Percentiles rank a stretch among this genome's conserved stretches.
These are phyloP conservation scores for Lycium barbarum DNA, from an alignment of 257 asterid species.

Conservation along the genomic window DNA sequence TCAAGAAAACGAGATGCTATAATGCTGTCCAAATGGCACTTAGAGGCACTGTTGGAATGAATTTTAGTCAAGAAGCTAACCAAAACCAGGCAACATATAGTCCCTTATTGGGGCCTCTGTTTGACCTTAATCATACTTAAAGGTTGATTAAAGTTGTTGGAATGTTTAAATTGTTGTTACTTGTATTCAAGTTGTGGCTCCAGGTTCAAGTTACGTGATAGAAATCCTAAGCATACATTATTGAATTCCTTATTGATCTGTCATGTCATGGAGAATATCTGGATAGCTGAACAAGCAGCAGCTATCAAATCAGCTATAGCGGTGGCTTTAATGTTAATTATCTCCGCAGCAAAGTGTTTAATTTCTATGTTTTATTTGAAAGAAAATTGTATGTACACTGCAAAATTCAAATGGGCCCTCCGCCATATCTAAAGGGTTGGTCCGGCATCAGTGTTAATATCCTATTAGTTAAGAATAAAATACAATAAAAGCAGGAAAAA, in stretches of 20 bases:
- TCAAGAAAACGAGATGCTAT: neutral
- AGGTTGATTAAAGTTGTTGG: neutral
- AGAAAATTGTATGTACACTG: no score
- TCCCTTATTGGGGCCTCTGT: neutral
- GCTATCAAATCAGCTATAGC: slow-evolving; percentile 17
- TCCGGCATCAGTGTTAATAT: no score
- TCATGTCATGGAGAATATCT: neutral
- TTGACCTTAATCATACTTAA: neutral
- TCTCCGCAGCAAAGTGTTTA: neutral
- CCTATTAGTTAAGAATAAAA: no score
- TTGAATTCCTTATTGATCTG: neutral
- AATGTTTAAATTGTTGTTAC: neutral
- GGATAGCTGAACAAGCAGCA: neutral
- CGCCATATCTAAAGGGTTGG: no score
- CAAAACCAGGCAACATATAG: neutral
- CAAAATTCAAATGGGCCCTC: no score
- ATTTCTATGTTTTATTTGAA: neutral
- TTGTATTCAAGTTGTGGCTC: neutral
- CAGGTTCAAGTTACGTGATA: neutral
- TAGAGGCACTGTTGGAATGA: neutral
- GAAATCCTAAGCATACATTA: neutral
- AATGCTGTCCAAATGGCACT: slow-evolving; percentile 24
- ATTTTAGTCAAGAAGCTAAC: neutral
- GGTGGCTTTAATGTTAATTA: neutral
- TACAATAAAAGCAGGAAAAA: no score